A percentile compares a stretch with the other conserved stretches of the same genome.
phyloP scores from a whole-genome alignment of 2,329 filamentous ascomycete species.

The Paracoccidioides lutzii region DNA sequence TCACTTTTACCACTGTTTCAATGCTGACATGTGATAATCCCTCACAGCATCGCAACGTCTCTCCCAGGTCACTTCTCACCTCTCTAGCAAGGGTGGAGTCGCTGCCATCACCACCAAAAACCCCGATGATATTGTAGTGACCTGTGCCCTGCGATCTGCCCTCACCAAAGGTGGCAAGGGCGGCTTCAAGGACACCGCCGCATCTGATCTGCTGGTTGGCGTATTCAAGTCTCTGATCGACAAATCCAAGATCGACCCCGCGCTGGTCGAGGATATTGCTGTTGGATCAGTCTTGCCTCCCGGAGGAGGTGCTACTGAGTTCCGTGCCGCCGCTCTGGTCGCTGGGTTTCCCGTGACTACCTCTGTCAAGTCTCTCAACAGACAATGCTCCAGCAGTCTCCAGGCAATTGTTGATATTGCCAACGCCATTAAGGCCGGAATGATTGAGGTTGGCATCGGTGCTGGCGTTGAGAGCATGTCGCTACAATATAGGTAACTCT shows the following conservation, averaged over 20 bases:
- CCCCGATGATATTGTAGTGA: conserved; percentile 69
- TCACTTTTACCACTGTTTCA: not conserved
- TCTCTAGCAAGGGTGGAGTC: conserved; percentile 30
- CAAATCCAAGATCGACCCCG: conserved; percentile 78
- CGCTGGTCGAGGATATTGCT: conserved; percentile 78
- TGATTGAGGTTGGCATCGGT: conserved; percentile 91
- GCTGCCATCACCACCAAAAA: conserved; percentile 34
- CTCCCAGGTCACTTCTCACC: conserved; percentile 45
- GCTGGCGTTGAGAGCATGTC: conserved; percentile 97
- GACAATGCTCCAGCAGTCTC: conserved; percentile 86
- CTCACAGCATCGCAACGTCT: conserved; percentile 44
- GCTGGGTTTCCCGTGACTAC: conserved; percentile 80
- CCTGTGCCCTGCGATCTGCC: conserved; percentile 78
- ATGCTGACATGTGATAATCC: conserved; percentile 13
- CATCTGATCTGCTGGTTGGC: conserved; percentile 72
- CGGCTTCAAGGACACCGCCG: conserved; percentile 86
- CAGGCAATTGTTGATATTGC: conserved; percentile 90
- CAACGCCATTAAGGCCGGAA: conserved; percentile 77
- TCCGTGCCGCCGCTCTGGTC: conserved; percentile 79
- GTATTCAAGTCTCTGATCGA: conserved; percentile 70
- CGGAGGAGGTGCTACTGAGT: conserved; percentile 90
- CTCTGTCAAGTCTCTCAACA: conserved; percentile 78
- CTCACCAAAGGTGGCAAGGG: conserved; percentile 90
- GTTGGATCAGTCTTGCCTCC: conserved; percentile 86
- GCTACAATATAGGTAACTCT: conserved; percentile 68